Conservation (phyloP, 1,284 basidiomycete genomes). For the Sporisorium sorghi region DNA sequence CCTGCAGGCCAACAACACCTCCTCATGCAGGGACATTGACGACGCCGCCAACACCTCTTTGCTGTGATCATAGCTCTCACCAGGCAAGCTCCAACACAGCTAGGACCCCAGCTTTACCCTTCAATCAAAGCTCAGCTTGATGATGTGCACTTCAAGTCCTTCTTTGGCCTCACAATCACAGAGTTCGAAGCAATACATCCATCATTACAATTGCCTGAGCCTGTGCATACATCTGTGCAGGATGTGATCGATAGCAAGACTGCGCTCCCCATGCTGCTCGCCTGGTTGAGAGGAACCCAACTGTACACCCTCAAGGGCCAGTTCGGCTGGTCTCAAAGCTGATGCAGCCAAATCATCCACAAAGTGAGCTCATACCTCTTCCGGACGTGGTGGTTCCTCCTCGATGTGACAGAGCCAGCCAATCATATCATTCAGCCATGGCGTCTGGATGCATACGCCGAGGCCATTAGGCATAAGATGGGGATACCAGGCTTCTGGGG, state of each 20-base stretch:
- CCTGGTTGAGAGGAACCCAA: neutral
- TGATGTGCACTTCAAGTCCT: neutral
- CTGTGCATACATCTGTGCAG: neutral
- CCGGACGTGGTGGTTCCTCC: constrained; percentile 2
- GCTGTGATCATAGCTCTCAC: neutral
- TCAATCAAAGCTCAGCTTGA: neutral
- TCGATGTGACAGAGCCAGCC: neutral
- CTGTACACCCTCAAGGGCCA: neutral
- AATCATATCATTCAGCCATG: constrained; percentile 1
- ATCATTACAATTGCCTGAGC: constrained; percentile 4
- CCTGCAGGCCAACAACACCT: constrained; percentile 1
- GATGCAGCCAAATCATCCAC: constrained; percentile 2
- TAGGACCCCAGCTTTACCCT: neutral
- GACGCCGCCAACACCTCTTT: neutral
- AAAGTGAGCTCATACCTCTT: constrained; percentile 4
- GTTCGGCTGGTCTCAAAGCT: neutral
- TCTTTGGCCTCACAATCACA: neutral
- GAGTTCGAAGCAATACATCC: constrained; percentile 7
- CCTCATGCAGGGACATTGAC: neutral
- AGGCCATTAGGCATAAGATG: constrained; percentile 5
- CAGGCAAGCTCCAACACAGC: neutral
- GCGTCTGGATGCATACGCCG: constrained; percentile 7
- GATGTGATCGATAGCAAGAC: constrained; percentile 18
- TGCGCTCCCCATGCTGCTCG: constrained; percentile 4
- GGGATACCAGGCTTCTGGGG: constrained; percentile 10